Conservation (phyloP, 768 basidiomycete species). For the Suillus subluteus region DNA sequence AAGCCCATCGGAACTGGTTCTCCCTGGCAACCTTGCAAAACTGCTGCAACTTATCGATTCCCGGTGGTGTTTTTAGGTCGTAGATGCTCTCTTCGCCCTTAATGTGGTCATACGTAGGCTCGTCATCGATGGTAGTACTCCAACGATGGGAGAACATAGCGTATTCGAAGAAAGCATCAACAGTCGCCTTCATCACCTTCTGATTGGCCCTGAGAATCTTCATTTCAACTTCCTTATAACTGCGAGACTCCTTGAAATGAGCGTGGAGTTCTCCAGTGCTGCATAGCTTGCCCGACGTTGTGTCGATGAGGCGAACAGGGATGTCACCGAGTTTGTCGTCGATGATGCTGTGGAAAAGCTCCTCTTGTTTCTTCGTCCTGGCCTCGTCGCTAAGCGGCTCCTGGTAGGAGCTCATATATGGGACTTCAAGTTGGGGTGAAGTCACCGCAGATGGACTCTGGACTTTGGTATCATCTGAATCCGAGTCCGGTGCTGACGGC, state of each 20-base stretch:
- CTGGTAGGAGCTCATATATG: background rate
- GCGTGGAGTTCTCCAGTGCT: background rate
- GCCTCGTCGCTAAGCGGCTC: background rate
- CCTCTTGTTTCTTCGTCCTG: constrained; percentile 1
- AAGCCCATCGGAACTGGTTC: constrained; percentile 19
- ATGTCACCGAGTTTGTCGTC: background rate
- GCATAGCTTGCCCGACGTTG: background rate
- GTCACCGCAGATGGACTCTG: background rate
- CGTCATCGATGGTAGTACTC: background rate
- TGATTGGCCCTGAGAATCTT: background rate
- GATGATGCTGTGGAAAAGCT: background rate
- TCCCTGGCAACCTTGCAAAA: constrained; percentile 27
- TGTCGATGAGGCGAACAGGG: constrained; percentile 7
- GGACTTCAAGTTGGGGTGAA: background rate
- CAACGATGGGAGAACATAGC: constrained; percentile 17
- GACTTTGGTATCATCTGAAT: background rate
- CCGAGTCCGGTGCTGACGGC: background rate
- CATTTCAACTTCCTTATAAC: background rate
- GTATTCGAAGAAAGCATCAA: constrained; percentile 7
- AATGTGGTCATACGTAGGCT: constrained; percentile 5
- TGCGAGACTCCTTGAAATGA: background rate
- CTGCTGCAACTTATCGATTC: constrained; percentile 24
- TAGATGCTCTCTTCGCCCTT: background rate
- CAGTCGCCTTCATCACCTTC: background rate
- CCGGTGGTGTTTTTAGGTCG: background rate